phyloP scores from a whole-genome alignment of 495 filamentous ascomycete species.

The Chaetomium tenue region DNA sequence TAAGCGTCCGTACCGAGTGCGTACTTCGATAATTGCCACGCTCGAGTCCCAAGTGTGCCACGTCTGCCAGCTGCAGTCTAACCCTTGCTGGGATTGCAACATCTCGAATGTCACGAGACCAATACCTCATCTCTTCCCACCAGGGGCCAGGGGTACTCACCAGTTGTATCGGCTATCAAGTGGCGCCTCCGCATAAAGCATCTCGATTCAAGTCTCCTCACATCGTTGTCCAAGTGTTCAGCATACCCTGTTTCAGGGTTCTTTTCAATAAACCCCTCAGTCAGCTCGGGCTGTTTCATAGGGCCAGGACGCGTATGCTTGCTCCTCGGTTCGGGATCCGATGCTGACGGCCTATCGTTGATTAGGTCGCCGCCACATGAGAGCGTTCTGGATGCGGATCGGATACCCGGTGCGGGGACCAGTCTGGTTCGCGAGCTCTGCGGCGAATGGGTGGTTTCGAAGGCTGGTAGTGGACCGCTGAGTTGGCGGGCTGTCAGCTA shows the following conservation, averaged over 20 bases:
- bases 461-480: not conserved
- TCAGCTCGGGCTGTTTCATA: too few relatives aligned
- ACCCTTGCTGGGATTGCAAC: not conserved
- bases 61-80: not conserved
- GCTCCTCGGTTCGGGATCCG: too few relatives aligned
- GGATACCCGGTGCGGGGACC: not conserved
- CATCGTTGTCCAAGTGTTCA: not conserved
- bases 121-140: not conserved
- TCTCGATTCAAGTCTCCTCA: too few relatives aligned
- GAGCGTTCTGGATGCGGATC: not conserved
- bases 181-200: too few relatives aligned
- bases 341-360: not conserved
- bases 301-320: too few relatives aligned
- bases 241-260: too few relatives aligned
- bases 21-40: not conserved
- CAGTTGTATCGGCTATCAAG: too few relatives aligned
- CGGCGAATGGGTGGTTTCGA: slow-evolving; percentile 3
- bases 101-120: not conserved
- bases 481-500: slow-evolving; percentile 12
- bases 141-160: too few relatives aligned
- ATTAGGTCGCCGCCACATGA: not conserved
- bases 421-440: not conserved
- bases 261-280: too few relatives aligned
- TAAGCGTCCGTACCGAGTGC: not conserved
- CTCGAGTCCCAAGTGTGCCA: not conserved